phyloP scores from a whole-genome alignment of 257 asterid species.

The Handroanthus guayacan region DNA sequence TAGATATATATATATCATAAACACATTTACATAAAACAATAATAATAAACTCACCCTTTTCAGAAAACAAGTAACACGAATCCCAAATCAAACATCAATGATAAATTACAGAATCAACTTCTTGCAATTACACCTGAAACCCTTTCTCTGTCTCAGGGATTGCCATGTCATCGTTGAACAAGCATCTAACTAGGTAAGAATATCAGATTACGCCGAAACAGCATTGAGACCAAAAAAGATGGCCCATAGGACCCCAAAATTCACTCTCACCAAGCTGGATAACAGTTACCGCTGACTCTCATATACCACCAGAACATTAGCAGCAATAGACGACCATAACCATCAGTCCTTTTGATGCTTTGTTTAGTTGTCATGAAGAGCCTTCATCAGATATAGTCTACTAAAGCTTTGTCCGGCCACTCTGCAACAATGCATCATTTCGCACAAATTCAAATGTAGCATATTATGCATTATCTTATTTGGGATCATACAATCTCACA shows the following conservation, averaged over 20 bases:
- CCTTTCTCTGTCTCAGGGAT: constrained; percentile 15
- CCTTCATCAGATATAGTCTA: constrained; percentile 84
- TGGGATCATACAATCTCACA: background rate
- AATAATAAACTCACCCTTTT: too few species aligned
- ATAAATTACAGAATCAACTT: background rate
- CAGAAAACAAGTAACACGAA: background rate
- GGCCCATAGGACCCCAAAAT: background rate
- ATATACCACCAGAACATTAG: background rate
- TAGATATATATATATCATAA: too few species aligned
- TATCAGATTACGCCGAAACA: too few species aligned
- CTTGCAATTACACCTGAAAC: background rate
- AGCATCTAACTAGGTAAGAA: background rate
- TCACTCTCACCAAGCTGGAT: background rate
- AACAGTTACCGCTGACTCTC: background rate
- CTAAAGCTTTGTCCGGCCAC: constrained; percentile 97
- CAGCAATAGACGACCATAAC: background rate
- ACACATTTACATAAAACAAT: too few species aligned
- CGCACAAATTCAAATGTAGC: background rate
- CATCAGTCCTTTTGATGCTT: background rate
- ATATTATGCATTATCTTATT: background rate
- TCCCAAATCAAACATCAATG: constrained; percentile 3
- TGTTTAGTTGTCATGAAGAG: constrained; percentile 71
- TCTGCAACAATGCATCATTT: constrained; percentile 27
- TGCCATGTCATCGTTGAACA: constrained; percentile 9
- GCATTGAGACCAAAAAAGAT: background rate